A percentile compares a stretch with the other conserved stretches of the same genome.
Conservation (phyloP, 139 green algal species). For the Coccomyxa sp. region DNA sequence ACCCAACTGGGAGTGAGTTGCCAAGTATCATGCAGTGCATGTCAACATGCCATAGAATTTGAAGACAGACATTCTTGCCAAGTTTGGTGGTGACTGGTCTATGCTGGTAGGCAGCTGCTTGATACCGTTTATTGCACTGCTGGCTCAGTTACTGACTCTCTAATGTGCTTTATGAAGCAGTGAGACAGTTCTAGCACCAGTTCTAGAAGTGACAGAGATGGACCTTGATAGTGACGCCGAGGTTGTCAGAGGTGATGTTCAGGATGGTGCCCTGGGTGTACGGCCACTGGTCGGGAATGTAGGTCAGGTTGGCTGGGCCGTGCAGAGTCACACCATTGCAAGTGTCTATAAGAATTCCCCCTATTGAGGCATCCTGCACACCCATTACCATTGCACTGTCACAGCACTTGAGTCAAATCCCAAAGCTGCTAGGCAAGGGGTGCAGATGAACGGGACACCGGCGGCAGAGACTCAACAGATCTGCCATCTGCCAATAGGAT, state of each 20-base stretch:
- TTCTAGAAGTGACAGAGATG: background rate
- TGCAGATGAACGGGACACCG: background rate
- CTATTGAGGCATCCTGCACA: background rate
- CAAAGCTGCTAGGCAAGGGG: background rate
- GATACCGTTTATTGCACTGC: background rate
- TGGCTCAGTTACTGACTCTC: background rate
- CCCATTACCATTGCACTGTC: background rate
- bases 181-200: background rate
- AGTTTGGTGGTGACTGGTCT: background rate
- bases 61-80: no score
- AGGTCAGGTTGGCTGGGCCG: background rate
- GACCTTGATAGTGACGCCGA: background rate
- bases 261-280: background rate
- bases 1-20: no score
- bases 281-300: background rate
- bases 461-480: background rate
- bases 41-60: no score
- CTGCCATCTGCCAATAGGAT: background rate
- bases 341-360: background rate
- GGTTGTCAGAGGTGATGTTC: background rate
- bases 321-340: background rate
- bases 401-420: background rate
- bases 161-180: background rate
- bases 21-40: no score
- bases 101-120: background rate